Percentiles rank a stretch among this genome's conserved stretches.
Conservation (phyloP, 2,329 filamentous ascomycete genomes). For the Piedraia hortae region DNA sequence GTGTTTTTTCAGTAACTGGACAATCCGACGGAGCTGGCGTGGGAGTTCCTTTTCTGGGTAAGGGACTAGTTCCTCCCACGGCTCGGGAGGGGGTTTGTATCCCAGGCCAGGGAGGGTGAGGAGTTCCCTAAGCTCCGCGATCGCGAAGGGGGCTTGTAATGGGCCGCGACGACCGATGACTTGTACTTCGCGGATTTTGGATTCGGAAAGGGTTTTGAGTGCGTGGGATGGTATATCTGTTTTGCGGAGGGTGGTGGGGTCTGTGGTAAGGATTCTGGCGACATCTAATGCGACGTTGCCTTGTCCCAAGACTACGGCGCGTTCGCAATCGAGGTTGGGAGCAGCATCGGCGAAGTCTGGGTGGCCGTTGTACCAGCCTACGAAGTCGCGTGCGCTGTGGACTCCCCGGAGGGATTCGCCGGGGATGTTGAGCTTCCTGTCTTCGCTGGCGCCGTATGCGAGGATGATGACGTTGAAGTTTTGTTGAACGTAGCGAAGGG, state of each 20-base stretch:
- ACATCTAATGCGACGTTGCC: slow-evolving; percentile 93
- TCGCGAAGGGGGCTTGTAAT: slow-evolving; percentile 65
- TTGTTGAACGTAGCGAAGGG: slow-evolving; percentile 38
- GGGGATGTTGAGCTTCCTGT: slow-evolving; percentile 49
- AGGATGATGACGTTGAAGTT: slow-evolving; percentile 87
- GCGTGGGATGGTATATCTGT: slow-evolving; percentile 82
- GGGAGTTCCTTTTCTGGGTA: slow-evolving; percentile 41
- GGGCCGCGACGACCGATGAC: slow-evolving; percentile 78
- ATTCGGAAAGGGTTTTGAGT: slow-evolving; percentile 41
- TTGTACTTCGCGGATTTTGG: slow-evolving; percentile 49
- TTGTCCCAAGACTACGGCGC: slow-evolving; percentile 73
- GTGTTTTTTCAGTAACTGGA: slow-evolving; percentile 56
- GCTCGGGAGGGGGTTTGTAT: slow-evolving; percentile 29
- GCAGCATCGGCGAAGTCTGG: slow-evolving; percentile 48
- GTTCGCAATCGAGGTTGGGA: slow-evolving; percentile 48
- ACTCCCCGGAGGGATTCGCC: slow-evolving; percentile 57
- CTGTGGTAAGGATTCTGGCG: slow-evolving; percentile 57
- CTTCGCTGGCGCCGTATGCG: slow-evolving; percentile 70
- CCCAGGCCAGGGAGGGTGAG: slow-evolving; percentile 45
- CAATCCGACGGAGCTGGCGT: slow-evolving; percentile 46
- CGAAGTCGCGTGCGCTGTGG: slow-evolving; percentile 72
- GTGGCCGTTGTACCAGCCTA: slow-evolving; percentile 94
- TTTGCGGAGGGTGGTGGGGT: slow-evolving; percentile 41
- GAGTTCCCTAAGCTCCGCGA: slow-evolving; percentile 77
- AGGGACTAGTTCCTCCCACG: slow-evolving; percentile 9